Evolutionary conservation across 805 yeast genomes (phyloP).

Genomic region (Candida odintsovae): DNA sequence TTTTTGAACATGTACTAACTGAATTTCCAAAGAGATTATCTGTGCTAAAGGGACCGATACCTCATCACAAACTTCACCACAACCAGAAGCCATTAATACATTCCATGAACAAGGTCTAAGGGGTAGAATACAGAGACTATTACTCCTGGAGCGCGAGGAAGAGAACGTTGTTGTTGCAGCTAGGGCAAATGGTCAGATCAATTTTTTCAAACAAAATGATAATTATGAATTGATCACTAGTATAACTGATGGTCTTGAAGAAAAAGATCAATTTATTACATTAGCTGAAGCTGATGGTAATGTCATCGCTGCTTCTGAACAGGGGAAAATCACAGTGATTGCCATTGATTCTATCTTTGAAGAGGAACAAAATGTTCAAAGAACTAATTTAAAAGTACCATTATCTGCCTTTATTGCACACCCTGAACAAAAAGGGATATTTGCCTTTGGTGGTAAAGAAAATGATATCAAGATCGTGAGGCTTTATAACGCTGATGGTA

Average conservation of each 20-base stretch:
- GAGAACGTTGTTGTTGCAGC: constrained; percentile 37
- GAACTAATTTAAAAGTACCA: constrained; percentile 37
- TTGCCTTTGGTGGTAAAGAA: constrained; percentile 87
- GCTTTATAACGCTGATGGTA: constrained; percentile 26
- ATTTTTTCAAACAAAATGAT: constrained; percentile 30
- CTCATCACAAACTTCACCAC: constrained; percentile 57
- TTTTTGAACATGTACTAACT: neutral
- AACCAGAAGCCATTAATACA: constrained; percentile 51
- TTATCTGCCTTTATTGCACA: constrained; percentile 43
- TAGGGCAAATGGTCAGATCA: constrained; percentile 39
- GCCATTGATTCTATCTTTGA: constrained; percentile 12
- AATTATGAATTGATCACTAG: constrained; percentile 21
- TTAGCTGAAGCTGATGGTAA: constrained; percentile 25
- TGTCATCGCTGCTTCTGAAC: constrained; percentile 29
- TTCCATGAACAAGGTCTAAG: constrained; percentile 36
- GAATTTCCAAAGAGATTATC: constrained; percentile 35
- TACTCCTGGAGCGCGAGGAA: constrained; percentile 27
- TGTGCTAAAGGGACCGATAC: constrained; percentile 76
- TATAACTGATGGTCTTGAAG: constrained; percentile 8
- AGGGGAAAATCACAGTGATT: constrained; percentile 30
- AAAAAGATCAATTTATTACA: constrained; percentile 34
- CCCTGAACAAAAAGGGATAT: constrained; percentile 42
- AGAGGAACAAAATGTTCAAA: constrained; percentile 10
- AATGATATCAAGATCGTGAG: constrained; percentile 54
- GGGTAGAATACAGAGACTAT: constrained; percentile 34